Conservation (phyloP, 208 protist genomes). For the Leishmania arabica region DNA sequence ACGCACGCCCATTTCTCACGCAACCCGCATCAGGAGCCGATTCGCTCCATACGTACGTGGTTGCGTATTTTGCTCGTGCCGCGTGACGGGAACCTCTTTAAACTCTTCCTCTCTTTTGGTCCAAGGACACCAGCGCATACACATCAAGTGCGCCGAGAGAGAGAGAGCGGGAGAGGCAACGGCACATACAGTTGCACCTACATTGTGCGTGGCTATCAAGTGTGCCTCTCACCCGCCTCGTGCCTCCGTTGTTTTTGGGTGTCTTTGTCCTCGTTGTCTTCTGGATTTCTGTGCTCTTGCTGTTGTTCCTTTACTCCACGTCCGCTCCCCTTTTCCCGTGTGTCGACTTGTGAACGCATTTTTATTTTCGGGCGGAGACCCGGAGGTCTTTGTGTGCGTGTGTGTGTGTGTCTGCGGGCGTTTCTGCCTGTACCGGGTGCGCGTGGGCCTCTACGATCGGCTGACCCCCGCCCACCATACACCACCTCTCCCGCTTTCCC, state of each 20-base stretch:
- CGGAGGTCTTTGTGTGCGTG: not conserved
- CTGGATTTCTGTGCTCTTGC: conserved; percentile 2
- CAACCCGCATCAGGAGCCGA: not conserved
- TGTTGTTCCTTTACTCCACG: not conserved
- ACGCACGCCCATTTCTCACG: not conserved
- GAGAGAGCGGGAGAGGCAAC: not conserved
- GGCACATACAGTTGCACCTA: not conserved
- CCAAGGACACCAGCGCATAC: not conserved
- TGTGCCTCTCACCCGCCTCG: not conserved
- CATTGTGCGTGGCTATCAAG: not conserved
- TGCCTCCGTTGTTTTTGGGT: not conserved
- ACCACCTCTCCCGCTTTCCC: not conserved
- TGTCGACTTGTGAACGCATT: not conserved
- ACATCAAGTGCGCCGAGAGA: not conserved
- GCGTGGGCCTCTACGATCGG: not conserved
- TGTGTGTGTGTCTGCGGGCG: not conserved
- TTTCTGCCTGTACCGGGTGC: not conserved
- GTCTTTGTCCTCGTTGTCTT: not conserved
- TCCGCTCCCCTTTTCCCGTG: not conserved
- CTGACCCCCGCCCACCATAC: not conserved
- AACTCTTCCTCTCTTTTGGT: not conserved
- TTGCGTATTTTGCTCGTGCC: not conserved
- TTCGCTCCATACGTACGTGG: not conserved
- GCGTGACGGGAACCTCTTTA: too few species aligned
- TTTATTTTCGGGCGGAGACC: not conserved